A percentile compares a stretch with the other conserved stretches of the same genome.
These are phyloP conservation scores for Aphanomyces stellatus DNA, from an alignment of 352 stramenopile species.

Conservation along the genomic window DNA sequence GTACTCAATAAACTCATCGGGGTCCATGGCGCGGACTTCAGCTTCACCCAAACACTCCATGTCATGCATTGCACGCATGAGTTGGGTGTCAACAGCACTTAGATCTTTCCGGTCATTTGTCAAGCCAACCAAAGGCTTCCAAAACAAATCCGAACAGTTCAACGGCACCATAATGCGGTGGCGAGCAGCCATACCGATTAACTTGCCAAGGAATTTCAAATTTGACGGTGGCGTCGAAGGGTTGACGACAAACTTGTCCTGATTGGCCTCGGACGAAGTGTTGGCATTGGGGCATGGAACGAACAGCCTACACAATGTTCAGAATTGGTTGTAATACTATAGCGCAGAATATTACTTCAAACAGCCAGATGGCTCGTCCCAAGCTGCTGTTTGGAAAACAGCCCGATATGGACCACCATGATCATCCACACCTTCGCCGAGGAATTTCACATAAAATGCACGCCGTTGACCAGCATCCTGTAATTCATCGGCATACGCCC, in stretches of 20 bases:
- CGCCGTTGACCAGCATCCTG: constrained; percentile 12
- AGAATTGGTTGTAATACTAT: not conserved
- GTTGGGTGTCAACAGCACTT: constrained; percentile 27
- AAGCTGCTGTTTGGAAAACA: constrained; percentile 35
- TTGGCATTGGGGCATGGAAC: constrained; percentile 32
- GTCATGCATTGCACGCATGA: constrained; percentile 24
- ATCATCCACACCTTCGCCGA: constrained; percentile 19
- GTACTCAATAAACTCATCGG: constrained; percentile 6
- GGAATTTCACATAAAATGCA: constrained; percentile 19
- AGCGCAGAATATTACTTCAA: too few species aligned
- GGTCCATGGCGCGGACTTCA: not conserved
- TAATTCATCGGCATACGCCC: constrained; percentile 5
- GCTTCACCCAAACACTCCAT: constrained; percentile 13
- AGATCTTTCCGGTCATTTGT: constrained; percentile 26
- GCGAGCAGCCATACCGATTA: constrained; percentile 30
- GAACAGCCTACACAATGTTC: constrained; percentile 21
- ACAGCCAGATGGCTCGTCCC: constrained; percentile 29
- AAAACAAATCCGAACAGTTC: constrained; percentile 30
- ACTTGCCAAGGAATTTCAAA: constrained; percentile 27
- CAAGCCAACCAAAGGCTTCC: constrained; percentile 29
- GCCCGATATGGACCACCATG: constrained; percentile 3
- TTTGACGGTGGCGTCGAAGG: constrained; percentile 10
- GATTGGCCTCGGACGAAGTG: constrained; percentile 27
- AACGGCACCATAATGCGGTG: constrained; percentile 34
- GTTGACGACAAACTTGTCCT: constrained; percentile 33